Percentiles rank a stretch among this genome's conserved stretches.
phyloP scores from a whole-genome alignment of 2,329 filamentous ascomycete species.

The Ophiosphaerella narmari region DNA sequence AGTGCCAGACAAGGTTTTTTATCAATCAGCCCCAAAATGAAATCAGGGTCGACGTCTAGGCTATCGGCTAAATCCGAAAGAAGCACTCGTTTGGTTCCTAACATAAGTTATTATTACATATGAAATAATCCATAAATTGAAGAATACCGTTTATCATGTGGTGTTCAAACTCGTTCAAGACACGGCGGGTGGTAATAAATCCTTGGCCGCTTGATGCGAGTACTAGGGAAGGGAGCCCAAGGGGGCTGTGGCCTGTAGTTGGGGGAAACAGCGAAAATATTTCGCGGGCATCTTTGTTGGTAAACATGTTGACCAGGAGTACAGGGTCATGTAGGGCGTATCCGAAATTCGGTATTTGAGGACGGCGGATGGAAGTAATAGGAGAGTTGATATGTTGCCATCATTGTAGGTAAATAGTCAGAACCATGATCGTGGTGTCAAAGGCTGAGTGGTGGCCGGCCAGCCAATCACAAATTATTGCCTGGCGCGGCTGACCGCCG shows the following conservation, averaged over 20 bases:
- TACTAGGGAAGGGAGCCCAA: slow-evolving; percentile 21
- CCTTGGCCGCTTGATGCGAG: slow-evolving; percentile 27
- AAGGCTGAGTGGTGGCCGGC: background rate
- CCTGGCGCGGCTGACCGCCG: slow-evolving; percentile 1
- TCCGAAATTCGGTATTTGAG: background rate
- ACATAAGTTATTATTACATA: slow-evolving; percentile 2
- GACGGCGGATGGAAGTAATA: background rate
- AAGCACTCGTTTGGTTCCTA: slow-evolving; percentile 18
- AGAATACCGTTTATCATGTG: slow-evolving; percentile 20
- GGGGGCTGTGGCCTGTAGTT: slow-evolving; percentile 5
- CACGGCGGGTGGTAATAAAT: slow-evolving; percentile 30
- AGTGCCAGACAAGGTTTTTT: slow-evolving; percentile 22
- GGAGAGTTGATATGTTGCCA: slow-evolving; percentile 5
- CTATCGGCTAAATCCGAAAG: slow-evolving; percentile 18
- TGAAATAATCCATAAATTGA: background rate
- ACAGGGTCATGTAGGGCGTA: background rate
- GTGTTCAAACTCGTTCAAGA: slow-evolving; percentile 24
- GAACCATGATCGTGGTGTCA: background rate
- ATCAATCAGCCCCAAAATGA: slow-evolving; percentile 26
- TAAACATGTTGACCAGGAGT: slow-evolving; percentile 34
- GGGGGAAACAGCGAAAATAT: slow-evolving; percentile 31
- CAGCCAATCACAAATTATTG: slow-evolving; percentile 2
- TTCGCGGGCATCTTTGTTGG: slow-evolving; percentile 36
- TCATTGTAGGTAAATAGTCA: background rate
- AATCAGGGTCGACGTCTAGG: slow-evolving; percentile 26